Evolutionary conservation across 192 early-diverging fungal species (phyloP).

Genomic region (Coemansia sp.): DNA sequence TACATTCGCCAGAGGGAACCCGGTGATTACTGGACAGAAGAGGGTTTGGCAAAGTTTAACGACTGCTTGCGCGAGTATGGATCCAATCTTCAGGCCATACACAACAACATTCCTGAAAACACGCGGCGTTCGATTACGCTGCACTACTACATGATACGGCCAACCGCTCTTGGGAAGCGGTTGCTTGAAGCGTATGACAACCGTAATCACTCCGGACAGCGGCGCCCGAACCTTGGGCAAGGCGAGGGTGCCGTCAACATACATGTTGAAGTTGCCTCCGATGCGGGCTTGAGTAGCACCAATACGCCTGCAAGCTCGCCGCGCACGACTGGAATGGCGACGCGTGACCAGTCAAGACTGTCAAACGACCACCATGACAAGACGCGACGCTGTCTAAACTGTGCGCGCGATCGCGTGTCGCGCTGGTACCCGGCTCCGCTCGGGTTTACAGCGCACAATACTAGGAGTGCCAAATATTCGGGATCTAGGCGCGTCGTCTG

Average conservation of each 20-base stretch:
- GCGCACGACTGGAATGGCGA: constrained; percentile 13
- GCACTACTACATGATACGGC: constrained; percentile 65
- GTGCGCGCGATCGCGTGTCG: constrained; percentile 24
- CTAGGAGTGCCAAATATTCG: constrained; percentile 30
- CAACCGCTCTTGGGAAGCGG: constrained; percentile 62
- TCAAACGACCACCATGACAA: constrained; percentile 1
- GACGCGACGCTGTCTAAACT: constrained; percentile 40
- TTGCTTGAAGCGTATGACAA: constrained; percentile 65
- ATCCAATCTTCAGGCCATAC: constrained; percentile 64
- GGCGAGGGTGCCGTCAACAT: constrained; percentile 40
- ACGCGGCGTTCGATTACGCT: constrained; percentile 59
- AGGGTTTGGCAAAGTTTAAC: constrained; percentile 62
- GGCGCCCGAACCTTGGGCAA: constrained; percentile 43
- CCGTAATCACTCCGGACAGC: constrained; percentile 49
- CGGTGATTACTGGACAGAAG: constrained; percentile 60
- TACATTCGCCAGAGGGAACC: constrained; percentile 57
- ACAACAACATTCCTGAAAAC: constrained; percentile 55
- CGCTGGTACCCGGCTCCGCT: constrained; percentile 41
- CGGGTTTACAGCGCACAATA: constrained; percentile 32
- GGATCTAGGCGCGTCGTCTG: constrained; percentile 39
- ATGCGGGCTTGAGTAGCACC: constrained; percentile 27
- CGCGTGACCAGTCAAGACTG: constrained; percentile 15
- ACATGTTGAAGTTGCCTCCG: constrained; percentile 39
- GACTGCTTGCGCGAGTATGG: constrained; percentile 64
- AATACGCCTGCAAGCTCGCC: constrained; percentile 46